Conservation (phyloP, 306 rosid genomes). For the Rubus idaeus region DNA sequence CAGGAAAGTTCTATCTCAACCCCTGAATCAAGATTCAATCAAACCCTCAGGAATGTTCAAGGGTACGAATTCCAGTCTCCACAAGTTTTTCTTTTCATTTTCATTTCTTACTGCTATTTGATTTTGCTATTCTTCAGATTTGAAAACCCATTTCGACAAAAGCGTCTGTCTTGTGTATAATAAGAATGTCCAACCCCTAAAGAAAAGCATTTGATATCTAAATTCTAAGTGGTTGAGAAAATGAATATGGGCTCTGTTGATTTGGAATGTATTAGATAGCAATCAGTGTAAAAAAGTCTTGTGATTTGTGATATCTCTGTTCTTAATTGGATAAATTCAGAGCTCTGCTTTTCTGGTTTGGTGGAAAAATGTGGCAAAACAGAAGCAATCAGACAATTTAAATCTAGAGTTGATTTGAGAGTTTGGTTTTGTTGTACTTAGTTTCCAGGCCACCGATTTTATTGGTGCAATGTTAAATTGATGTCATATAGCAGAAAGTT, state of each 20-base stretch:
- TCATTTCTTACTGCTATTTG: neutral
- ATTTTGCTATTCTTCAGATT: slow-evolving; percentile 26
- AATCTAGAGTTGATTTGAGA: neutral
- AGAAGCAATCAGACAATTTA: slow-evolving; percentile 1
- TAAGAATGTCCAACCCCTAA: neutral
- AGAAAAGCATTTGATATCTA: slow-evolving; percentile 29
- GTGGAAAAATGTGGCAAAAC: slow-evolving; percentile 26
- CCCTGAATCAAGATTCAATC: slow-evolving; percentile 79
- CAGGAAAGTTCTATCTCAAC: slow-evolving; percentile 42
- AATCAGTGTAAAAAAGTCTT: slow-evolving; percentile 8
- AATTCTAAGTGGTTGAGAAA: slow-evolving; percentile 18
- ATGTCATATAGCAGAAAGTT: neutral
- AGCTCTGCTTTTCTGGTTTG: slow-evolving; percentile 27
- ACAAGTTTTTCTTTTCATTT: slow-evolving; percentile 7
- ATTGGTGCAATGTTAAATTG: neutral
- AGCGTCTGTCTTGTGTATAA: slow-evolving; percentile 21
- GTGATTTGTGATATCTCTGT: slow-evolving; percentile 32
- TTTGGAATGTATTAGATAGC: slow-evolving; percentile 20
- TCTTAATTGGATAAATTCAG: slow-evolving; percentile 11
- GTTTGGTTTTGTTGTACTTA: neutral
- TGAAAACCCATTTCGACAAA: slow-evolving; percentile 12
- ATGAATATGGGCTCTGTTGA: slow-evolving; percentile 15
- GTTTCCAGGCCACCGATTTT: neutral
- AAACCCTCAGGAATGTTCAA: slow-evolving; percentile 91
- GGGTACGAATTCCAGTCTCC: slow-evolving; percentile 46